phyloP scores from a whole-genome alignment of 805 yeast species.

The Lipomyces yamadae region DNA sequence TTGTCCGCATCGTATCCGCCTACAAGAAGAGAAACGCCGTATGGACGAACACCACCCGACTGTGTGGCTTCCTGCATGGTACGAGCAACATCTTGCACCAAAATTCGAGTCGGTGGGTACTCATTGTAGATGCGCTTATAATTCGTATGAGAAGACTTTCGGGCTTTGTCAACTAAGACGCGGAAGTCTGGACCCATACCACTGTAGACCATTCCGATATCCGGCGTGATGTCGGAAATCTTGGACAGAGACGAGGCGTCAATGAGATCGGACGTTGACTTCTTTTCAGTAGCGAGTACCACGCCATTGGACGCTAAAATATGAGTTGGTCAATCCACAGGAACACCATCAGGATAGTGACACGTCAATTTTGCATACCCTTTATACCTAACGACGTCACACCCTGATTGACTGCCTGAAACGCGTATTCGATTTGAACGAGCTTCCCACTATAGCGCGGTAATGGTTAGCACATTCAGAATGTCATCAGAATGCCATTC shows the following conservation, averaged over 20 bases:
- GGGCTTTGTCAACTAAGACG: slow-evolving; percentile 88
- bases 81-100: slow-evolving; percentile 93
- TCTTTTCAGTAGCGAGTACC: slow-evolving; percentile 95
- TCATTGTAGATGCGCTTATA: slow-evolving; percentile 94
- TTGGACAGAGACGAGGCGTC: slow-evolving; percentile 76
- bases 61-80: slow-evolving; percentile 99
- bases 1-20: slow-evolving; percentile 86
- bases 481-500: slow-evolving; percentile 3
- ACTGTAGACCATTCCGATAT: slow-evolving; percentile 93
- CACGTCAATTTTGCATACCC: slow-evolving; percentile 40
- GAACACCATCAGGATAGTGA: not conserved
- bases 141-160: slow-evolving; percentile 89
- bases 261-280: slow-evolving; percentile 76
- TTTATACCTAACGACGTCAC: slow-evolving; percentile 94
- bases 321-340: not conserved
- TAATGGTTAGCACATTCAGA: slow-evolving; percentile 6
- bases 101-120: slow-evolving; percentile 92
- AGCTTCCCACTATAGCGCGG: slow-evolving; percentile 75
- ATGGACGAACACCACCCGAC: slow-evolving; percentile 98
- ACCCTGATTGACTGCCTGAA: slow-evolving; percentile 97
- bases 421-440: slow-evolving; percentile 96
- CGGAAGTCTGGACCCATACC: slow-evolving; percentile 99
- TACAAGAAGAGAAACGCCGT: slow-evolving; percentile 89
- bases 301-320: slow-evolving; percentile 85
- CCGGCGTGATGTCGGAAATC: slow-evolving; percentile 85